phyloP scores from a whole-genome alignment of 2,329 filamentous ascomycete species.

The Exophiala spinifera region DNA sequence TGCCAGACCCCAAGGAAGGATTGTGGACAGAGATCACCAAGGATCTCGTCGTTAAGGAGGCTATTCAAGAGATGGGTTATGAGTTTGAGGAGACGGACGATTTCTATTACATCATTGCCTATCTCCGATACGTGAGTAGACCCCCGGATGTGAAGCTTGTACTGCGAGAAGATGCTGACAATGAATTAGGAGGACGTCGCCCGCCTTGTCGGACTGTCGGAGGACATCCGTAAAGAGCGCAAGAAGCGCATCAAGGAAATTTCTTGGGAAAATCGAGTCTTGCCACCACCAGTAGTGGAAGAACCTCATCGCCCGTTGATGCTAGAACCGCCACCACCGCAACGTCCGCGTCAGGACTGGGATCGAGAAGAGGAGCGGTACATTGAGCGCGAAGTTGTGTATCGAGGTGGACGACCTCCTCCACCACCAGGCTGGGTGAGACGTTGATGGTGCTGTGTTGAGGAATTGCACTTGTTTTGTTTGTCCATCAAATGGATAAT shows the following conservation, averaged over 20 bases:
- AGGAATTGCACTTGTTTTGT: too few relatives aligned
- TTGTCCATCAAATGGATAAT: too few relatives aligned
- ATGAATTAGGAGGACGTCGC: conserved; percentile 74
- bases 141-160: neutral
- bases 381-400: conserved; percentile 30
- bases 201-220: conserved; percentile 75
- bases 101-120: conserved; percentile 91
- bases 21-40: conserved; percentile 99
- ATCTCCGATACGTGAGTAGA: conserved; percentile 73
- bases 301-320: conserved; percentile 18
- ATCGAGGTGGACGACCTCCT: conserved; percentile 28
- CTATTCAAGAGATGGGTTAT: conserved; percentile 80
- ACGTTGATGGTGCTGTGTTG: conserved; percentile 21
- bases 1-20: conserved; percentile 48
- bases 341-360: conserved; percentile 24
- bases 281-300: conserved; percentile 24
- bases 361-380: conserved; percentile 30
- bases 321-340: conserved; percentile 26
- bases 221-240: conserved; percentile 70
- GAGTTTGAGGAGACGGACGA: conserved; percentile 84
- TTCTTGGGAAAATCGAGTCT: conserved; percentile 44
- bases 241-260: conserved; percentile 59
- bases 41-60: conserved; percentile 81
- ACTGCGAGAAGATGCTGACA: conserved; percentile 34
- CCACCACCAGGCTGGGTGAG: conserved; percentile 25